These are phyloP conservation scores for Tanacetum coccineum DNA, from an alignment of 129 eudicot species.

Conservation along the genomic window DNA sequence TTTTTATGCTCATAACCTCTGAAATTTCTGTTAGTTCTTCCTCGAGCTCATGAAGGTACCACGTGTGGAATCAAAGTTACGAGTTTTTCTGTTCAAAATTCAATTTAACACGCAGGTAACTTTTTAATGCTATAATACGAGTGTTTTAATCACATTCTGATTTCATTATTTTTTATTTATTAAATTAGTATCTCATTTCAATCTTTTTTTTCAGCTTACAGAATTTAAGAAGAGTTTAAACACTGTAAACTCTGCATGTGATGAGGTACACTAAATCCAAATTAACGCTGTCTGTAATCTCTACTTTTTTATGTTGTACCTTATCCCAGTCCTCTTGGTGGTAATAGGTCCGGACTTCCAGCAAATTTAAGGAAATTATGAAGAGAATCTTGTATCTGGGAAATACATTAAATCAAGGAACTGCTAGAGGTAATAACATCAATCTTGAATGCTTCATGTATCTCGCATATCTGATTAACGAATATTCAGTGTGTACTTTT, in stretches of 20 bases:
- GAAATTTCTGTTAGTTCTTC: slow-evolving; percentile 76
- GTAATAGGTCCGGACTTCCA: slow-evolving; percentile 65
- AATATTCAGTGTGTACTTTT: background rate
- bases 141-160: slow-evolving; percentile 18
- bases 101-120: slow-evolving; percentile 82
- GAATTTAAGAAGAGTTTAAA: slow-evolving; percentile 83
- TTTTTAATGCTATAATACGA: slow-evolving; percentile 8
- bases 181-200: slow-evolving; percentile 17
- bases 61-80: slow-evolving; percentile 86
- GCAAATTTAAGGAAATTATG: slow-evolving; percentile 85
- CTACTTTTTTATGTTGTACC: background rate
- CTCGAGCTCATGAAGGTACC: slow-evolving; percentile 98
- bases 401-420: slow-evolving; percentile 83
- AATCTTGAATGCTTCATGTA: background rate
- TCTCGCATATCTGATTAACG: background rate
- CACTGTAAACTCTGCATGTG: slow-evolving; percentile 79
- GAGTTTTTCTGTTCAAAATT: slow-evolving; percentile 92
- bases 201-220: slow-evolving; percentile 53
- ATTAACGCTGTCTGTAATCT: slow-evolving; percentile 17
- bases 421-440: slow-evolving; percentile 79
- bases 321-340: slow-evolving; percentile 15
- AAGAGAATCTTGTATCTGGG: slow-evolving; percentile 75
- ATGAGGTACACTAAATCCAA: slow-evolving; percentile 53
- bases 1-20: too few species aligned
- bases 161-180: background rate